A percentile compares a stretch with the other conserved stretches of the same genome.
Evolutionary conservation across 192 early-diverging fungal species (phyloP).

Genomic region (Coemansia pectinata): DNA sequence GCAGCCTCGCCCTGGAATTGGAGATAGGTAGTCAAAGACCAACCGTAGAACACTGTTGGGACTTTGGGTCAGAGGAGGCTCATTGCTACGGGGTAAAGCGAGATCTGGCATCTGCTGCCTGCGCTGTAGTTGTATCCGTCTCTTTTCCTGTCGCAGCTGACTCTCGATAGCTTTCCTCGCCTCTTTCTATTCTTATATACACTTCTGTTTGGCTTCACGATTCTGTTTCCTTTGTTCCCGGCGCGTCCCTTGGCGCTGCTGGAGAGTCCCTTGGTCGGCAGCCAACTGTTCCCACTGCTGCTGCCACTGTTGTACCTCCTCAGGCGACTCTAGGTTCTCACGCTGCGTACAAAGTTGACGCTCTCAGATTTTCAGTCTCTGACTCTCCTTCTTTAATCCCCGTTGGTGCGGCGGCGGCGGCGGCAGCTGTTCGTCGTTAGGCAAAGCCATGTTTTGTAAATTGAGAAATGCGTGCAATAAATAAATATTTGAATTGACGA

Average conservation of each 20-base stretch:
- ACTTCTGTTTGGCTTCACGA: background rate
- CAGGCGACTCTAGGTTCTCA: background rate
- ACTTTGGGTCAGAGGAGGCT: background rate
- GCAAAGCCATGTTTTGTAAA: background rate
- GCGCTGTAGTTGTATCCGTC: background rate
- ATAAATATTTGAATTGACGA: background rate
- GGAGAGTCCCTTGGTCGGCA: background rate
- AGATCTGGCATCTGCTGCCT: background rate
- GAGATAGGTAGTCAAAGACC: background rate
- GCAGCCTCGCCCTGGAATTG: background rate
- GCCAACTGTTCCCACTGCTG: background rate
- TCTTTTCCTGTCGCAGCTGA: background rate
- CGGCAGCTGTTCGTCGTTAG: background rate
- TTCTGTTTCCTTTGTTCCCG: background rate
- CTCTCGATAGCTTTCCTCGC: too few relatives aligned
- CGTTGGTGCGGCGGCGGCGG: too few relatives aligned
- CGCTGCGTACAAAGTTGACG: background rate
- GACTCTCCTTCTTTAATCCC: background rate
- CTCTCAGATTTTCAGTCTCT: background rate
- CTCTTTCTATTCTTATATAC: background rate
- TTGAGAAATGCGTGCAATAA: background rate
- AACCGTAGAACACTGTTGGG: background rate
- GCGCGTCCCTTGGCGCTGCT: background rate
- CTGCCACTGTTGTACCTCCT: background rate
- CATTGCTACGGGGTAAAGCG: background rate